Base-by-base conservation (phyloP, 2,329 filamentous ascomycete species). In the Cordyceps sp. region DNA sequence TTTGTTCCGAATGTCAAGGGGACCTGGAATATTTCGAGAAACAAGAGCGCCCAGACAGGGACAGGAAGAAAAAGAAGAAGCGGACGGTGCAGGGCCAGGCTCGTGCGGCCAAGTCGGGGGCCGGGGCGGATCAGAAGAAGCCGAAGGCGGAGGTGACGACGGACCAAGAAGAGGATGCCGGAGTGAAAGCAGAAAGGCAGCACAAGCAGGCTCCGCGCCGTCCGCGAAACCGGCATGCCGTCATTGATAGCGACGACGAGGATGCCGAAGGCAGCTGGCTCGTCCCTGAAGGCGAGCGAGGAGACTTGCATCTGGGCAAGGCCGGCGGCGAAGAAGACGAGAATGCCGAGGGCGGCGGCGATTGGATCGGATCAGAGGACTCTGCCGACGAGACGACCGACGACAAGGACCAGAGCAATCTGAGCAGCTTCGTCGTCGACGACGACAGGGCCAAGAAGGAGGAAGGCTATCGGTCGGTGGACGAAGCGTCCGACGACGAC, bases 281-380 rank as follows among this genome's bases (percentile, higher is more conserved):
- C 26, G 80, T 86, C 4, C 66, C 73, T 0, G 74, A 79, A 35
- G 63, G 69, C 9, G 63, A 90, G 45, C 73, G 68, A 28, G 62
- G 66, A 0, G 48, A 62, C 1, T 47, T 75, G 4, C 60, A 62
- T n/a, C 62, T 86, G 13, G 82, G 80, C 30, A 79, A 76, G 48
- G 79, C 81, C 28, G 84, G 83, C n/a, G 83, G 81, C 4, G 70
- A 73, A n/a, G 79, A 84, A 32, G 83, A 93, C 39, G 84, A 93
- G 51, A 73, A 93, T 47, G 82, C 79, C 3, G 86, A 93, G 48
- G 84, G 84, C 2, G 83, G 78, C 4, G 86, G 84, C 16, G 81
- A 92, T 35, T 83, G 73, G 50, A 63, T 93, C 31, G 69, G 69
- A 24, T 73, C 77, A 0, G 73, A 80, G 20, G 80, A 90, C 45